phyloP scores from a whole-genome alignment of 352 stramenopile genomes.

The Phytophthora quininea region DNA sequence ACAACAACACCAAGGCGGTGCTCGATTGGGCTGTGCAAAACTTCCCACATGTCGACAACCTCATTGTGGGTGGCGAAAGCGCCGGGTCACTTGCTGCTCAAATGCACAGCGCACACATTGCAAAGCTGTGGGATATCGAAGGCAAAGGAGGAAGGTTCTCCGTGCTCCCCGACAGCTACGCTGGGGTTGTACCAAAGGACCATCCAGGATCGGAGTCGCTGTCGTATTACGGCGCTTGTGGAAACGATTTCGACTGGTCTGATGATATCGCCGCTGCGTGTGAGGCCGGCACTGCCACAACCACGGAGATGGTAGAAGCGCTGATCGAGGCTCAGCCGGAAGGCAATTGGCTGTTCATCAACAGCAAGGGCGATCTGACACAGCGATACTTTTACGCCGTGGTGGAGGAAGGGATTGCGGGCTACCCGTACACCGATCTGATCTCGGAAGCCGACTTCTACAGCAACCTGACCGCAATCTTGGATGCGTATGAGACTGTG shows the following conservation, averaged over 20 bases:
- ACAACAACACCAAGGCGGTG: slow-evolving; percentile 54
- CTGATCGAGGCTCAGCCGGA: slow-evolving; percentile 33
- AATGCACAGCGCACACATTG: slow-evolving; percentile 36
- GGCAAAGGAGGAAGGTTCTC: slow-evolving; percentile 42
- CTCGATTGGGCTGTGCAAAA: slow-evolving; percentile 60
- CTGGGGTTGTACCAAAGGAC: slow-evolving; percentile 44
- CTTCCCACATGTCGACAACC: slow-evolving; percentile 52
- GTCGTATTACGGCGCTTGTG: slow-evolving; percentile 44
- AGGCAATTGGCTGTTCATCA: slow-evolving; percentile 50
- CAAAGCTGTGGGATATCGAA: slow-evolving; percentile 50
- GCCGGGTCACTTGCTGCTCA: slow-evolving; percentile 56
- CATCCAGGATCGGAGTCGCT: slow-evolving; percentile 36
- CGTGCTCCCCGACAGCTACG: slow-evolving; percentile 58
- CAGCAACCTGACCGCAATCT: slow-evolving; percentile 35
- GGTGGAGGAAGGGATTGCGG: slow-evolving; percentile 38
- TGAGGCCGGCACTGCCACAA: slow-evolving; percentile 28
- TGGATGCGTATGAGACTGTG: slow-evolving; percentile 47
- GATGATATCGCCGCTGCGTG: slow-evolving; percentile 30
- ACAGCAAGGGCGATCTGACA: slow-evolving; percentile 49
- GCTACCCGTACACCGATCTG: slow-evolving; percentile 45
- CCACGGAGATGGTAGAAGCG: slow-evolving; percentile 35
- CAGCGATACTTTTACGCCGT: slow-evolving; percentile 53
- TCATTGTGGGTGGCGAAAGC: slow-evolving; percentile 54
- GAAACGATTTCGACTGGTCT: slow-evolving; percentile 29
- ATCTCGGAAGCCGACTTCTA: slow-evolving; percentile 46